Percentiles rank a stretch among this genome's conserved stretches.
phyloP scores from a whole-genome alignment of 2,329 filamentous ascomycete genomes.

The Neoscytalidium dimidiatum region DNA sequence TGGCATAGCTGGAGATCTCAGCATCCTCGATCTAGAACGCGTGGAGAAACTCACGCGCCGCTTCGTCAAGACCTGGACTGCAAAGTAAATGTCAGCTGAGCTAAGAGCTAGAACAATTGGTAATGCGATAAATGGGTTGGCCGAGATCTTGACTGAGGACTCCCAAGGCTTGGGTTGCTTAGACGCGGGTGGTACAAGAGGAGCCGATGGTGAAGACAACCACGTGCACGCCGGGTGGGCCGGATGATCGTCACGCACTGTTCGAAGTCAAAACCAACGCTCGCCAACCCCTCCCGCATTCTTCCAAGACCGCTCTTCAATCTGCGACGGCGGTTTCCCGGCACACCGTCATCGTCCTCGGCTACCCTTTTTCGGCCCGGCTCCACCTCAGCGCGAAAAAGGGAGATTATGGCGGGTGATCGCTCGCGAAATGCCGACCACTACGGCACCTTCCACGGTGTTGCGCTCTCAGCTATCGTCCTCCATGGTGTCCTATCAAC shows the following conservation, averaged over 20 bases:
- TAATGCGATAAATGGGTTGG: not conserved
- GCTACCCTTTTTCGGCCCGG: not conserved
- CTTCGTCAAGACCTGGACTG: not conserved
- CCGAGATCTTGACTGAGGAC: not conserved
- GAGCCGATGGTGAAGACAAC: too few relatives aligned
- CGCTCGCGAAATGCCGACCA: not conserved
- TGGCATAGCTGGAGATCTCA: too few relatives aligned
- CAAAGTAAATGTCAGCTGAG: not conserved
- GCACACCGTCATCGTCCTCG: not conserved
- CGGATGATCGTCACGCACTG: constrained; percentile 14
- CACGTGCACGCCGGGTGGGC: not conserved
- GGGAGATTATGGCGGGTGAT: not conserved
- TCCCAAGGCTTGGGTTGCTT: not conserved
- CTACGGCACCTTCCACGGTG: not conserved
- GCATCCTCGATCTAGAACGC: too few relatives aligned
- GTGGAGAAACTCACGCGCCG: not conserved
- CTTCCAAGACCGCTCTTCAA: not conserved
- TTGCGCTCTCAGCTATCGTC: not conserved
- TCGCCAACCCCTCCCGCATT: not conserved
- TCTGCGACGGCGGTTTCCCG: not conserved
- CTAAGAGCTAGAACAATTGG: not conserved
- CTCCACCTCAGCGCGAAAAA: not conserved
- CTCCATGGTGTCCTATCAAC: not conserved
- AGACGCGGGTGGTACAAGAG: too few relatives aligned
- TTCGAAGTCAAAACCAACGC: constrained; percentile 14